Base-by-base conservation (phyloP, 1,139 yeast species). In the Yamadazyma epiphylla region DNA sequence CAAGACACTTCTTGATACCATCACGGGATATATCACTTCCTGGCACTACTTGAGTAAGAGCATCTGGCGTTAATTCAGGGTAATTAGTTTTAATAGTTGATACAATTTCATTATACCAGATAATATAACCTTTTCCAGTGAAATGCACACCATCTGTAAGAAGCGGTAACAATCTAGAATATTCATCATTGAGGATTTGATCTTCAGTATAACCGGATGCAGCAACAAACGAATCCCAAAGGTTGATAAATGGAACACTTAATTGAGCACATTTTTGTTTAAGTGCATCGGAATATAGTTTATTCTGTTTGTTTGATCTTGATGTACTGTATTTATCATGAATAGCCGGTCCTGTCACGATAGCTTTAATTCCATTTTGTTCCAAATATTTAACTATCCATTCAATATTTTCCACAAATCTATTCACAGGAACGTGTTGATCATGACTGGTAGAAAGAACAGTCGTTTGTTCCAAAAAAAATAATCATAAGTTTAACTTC, bases 381-480 rank as follows among this genome's bases (percentile, higher is more conserved):
- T 54, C 42, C 10, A 74, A 61, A 31, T 59, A 36, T 9, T 56
- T 38, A 5, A 76, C 60, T 45, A 83, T 50, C 13, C 38, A 41
- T 9, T 45, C 48, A 33, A 74, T 57, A 47, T 85, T 84, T 6
- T 53, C 56, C 13, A 51, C 35, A 47, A 59, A 84, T 35, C 70
- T 60, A 0, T 58, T 67, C 7, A 78, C 27, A 2, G 73, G 67
- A 2, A 82, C 85, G 13, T 62, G 60, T 49, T 83, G 94, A 14
- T 61, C 54, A 5, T n/a, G n/a, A n/a, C n/a, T n/a, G n/a, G 56
- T 49, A 22, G 64, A 67, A 3, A 61, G 43, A 0, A 0, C 86
- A 31, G 50, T 86, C 95, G 46, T 86, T 86, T 8, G 94, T 71
- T 1, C 95, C 95, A 43, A 83, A 75, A 52, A 80, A 84, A 3